Evolutionary conservation across 2,329 filamentous ascomycete species (phyloP).

Genomic region (Akanthomyces muscarius): DNA sequence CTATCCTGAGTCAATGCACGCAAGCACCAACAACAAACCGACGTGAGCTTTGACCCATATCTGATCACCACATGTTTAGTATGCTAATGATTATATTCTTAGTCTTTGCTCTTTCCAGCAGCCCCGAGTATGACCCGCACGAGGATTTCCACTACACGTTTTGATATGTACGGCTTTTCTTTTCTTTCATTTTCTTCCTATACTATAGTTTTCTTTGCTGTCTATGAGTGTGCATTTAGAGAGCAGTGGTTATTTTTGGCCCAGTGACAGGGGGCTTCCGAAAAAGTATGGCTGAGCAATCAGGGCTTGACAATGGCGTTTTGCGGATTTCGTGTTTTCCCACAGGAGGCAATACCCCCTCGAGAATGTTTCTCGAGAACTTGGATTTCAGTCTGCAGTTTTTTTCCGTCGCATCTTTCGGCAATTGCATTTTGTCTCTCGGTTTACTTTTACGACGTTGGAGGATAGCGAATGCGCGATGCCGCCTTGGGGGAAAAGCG

Average conservation of each 20-base stretch:
- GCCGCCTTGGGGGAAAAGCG: neutral
- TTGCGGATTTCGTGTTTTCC: neutral
- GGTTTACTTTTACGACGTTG: neutral
- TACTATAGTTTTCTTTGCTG: neutral
- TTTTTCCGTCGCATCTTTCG: neutral
- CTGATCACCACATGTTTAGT: neutral
- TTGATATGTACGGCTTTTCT: neutral
- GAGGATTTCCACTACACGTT: constrained; percentile 15
- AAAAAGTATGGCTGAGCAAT: constrained; percentile 4
- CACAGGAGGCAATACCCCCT: constrained; percentile 12
- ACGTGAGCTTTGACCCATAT: neutral
- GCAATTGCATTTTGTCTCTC: neutral
- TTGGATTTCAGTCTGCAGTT: neutral
- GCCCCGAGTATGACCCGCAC: constrained; percentile 1
- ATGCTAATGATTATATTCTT: neutral
- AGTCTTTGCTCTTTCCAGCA: neutral
- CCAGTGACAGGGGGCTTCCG: neutral
- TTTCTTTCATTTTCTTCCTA: neutral
- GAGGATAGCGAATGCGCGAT: neutral
- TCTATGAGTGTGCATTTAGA: neutral
- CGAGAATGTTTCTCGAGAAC: constrained; percentile 3
- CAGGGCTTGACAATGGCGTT: constrained; percentile 6
- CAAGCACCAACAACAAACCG: neutral
- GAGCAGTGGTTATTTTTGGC: neutral
- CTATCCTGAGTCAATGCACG: constrained; percentile 20